Conservation (phyloP, 495 filamentous ascomycete species). For the Penicillium mononematosum region DNA sequence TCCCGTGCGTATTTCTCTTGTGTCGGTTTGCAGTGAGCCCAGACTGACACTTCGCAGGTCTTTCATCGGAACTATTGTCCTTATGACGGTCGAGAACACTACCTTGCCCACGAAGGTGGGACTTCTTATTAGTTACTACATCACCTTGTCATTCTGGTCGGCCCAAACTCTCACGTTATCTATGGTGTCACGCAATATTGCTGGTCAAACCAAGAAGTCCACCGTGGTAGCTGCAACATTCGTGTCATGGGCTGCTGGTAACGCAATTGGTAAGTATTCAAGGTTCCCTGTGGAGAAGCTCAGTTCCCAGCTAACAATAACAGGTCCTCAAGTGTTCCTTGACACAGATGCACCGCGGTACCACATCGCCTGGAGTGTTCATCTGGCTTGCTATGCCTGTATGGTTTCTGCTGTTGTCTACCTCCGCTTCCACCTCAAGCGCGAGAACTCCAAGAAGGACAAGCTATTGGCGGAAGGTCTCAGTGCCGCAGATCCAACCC, state of each 20-base stretch:
- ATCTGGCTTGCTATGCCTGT: slow-evolving; percentile 42
- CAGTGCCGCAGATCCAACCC: slow-evolving; percentile 29
- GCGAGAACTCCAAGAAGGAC: slow-evolving; percentile 44
- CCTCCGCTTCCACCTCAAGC: slow-evolving; percentile 37
- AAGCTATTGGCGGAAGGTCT: slow-evolving; percentile 30
- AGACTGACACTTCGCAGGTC: slow-evolving; percentile 22
- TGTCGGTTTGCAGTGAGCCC: background rate
- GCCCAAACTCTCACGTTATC: slow-evolving; percentile 57
- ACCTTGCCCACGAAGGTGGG: slow-evolving; percentile 51
- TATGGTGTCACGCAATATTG: slow-evolving; percentile 63
- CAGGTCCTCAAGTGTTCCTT: slow-evolving; percentile 50
- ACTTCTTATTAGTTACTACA: slow-evolving; percentile 60
- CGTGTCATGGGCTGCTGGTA: slow-evolving; percentile 45
- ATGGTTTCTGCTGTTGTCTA: slow-evolving; percentile 38
- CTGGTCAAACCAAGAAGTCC: slow-evolving; percentile 67
- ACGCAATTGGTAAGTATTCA: slow-evolving; percentile 36
- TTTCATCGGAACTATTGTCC: slow-evolving; percentile 61
- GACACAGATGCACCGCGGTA: slow-evolving; percentile 38
- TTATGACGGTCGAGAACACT: slow-evolving; percentile 58
- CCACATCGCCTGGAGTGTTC: slow-evolving; percentile 44
- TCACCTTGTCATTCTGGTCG: slow-evolving; percentile 57
- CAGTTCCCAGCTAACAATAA: background rate
- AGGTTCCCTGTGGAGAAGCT: background rate
- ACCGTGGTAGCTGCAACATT: slow-evolving; percentile 47
- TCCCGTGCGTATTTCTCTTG: slow-evolving; percentile 51